These are phyloP conservation scores for Leishmania mexicana DNA, from an alignment of 208 protist species.

Conservation along the genomic window DNA sequence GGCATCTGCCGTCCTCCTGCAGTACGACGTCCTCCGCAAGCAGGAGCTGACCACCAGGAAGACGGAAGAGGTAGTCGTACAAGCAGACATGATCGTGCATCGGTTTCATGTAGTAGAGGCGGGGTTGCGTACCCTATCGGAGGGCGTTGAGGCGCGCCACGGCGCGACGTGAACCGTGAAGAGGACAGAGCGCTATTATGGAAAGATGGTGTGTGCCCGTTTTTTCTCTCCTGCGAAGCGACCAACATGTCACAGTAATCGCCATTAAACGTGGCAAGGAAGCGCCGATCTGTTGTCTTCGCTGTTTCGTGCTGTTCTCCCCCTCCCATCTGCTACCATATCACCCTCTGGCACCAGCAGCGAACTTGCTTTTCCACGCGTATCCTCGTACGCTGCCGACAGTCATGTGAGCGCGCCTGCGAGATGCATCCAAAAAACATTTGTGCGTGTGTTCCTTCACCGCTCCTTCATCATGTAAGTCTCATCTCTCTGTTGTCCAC, in stretches of 20 bases:
- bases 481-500: not conserved
- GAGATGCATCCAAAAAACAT: not conserved
- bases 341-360: not conserved
- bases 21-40: constrained; percentile 35
- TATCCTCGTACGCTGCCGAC: not conserved
- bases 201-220: not conserved
- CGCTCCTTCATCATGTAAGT: not conserved
- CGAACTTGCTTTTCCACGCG: not conserved
- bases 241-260: not conserved
- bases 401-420: not conserved
- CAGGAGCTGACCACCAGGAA: constrained; percentile 28
- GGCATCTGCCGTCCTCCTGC: constrained; percentile 18
- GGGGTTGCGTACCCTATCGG: constrained; percentile 8
- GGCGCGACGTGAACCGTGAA: not conserved
- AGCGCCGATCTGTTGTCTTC: not conserved
- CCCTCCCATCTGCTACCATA: not conserved
- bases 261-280: not conserved
- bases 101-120: constrained; percentile 28
- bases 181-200: not conserved
- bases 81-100: constrained; percentile 32
- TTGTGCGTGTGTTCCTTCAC: not conserved
- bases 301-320: not conserved
- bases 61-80: constrained; percentile 17
- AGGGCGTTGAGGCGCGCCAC: not conserved
- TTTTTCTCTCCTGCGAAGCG: not conserved